Base-by-base conservation (phyloP, 352 stramenopile genomes). In the Phytophthora cryptogea region DNA sequence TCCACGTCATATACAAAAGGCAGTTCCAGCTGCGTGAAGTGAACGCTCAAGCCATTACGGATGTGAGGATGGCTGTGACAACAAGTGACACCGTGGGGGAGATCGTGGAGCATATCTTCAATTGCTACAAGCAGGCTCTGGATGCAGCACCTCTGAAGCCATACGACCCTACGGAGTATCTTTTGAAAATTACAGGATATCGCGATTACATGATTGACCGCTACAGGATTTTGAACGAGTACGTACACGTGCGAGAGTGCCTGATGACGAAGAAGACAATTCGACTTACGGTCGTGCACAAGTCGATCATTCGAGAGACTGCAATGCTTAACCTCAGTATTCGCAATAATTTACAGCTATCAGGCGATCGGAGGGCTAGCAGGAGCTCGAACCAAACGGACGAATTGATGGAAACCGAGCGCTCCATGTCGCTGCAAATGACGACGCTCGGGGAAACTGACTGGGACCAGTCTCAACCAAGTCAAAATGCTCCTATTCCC, bases 91-190 rank as follows among this genome's bases (percentile, higher is more conserved):
- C 84, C 1, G 84, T 93, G n/a, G 80, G 76, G 5, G 80, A 93
- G 68, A 89, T 90, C 42, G 84, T 93, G 46, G 84, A 91, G 70
- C 80, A 89, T 39, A 86, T 91, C 33, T 93, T 93, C 52, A 89
- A 90, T 56, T 93, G 80, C 65, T 93, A 93, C 75, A 86, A 88
- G 35, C 76, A 88, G 53, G 74, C 72, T 8, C 59, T 91, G 4
- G 81, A 91, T 58, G 81, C 84, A 1, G 81, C 82, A 0, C 81
- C 81, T 30, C 45, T 93, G 59, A 68, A 70, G 16, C 76, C 84
- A 17, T 93, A 93, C 65, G 76, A 91, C 27, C 81, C 81, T 1
- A 77, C 67, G 13, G 79, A 94, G 69, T 94, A 90, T 55, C 56
- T 88, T 44, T 59, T 94, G 39, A 94, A 94, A 51, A 83, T 94